Evolutionary conservation across 2,329 filamentous ascomycete genomes (phyloP), one percentile per base, ranked within the genome.

Genomic region (Talaromyces sp.): DNA sequence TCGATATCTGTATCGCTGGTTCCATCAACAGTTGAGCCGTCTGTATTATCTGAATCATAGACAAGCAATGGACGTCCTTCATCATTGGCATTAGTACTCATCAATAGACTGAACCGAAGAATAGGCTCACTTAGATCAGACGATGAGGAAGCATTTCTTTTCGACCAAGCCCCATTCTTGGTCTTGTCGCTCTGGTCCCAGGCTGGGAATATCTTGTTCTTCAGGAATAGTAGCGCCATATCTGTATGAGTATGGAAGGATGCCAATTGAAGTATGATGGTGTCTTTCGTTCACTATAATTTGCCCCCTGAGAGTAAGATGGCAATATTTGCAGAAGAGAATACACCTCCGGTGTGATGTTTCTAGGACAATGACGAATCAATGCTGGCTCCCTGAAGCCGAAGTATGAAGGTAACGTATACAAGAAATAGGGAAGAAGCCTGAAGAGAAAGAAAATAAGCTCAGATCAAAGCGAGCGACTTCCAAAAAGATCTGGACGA

Each of bases 161-260:
- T 64, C 19, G 22, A 50, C 35, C 45, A 43, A 67, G 59, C 70
- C 65, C 65, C 56, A 67, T 31, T 63, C 27, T 61, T 57, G 15
- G 41, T 33, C 35, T 39, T 61, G 47, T 31, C 49, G 35, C 22
- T 31, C 45, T 47, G 50, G 59, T 43, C 31, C 60, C 50, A 60
- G 9, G 52, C 66, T 1, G 76, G 74, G 50, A 78, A 77, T 33
- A 79, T 67, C 59, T 74, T 78, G 56, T 76, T 71, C 65, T 77
- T 78, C 66, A 78, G 49, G 58, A 78, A 78, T 22, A 77, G 66
- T n/a, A 78, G 68, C n/a, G 75, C 76, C 76, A 78, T 79, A 49
- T 45, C 7, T 27, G 27, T 58, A 22, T 43, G 25, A 54, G 33
- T 41, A 45, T 31, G 50, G 35, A 60, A 15, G n/a, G 41, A 45